Base-by-base conservation (phyloP, 2,329 filamentous ascomycete species). In the Fusarium mangiferae region DNA sequence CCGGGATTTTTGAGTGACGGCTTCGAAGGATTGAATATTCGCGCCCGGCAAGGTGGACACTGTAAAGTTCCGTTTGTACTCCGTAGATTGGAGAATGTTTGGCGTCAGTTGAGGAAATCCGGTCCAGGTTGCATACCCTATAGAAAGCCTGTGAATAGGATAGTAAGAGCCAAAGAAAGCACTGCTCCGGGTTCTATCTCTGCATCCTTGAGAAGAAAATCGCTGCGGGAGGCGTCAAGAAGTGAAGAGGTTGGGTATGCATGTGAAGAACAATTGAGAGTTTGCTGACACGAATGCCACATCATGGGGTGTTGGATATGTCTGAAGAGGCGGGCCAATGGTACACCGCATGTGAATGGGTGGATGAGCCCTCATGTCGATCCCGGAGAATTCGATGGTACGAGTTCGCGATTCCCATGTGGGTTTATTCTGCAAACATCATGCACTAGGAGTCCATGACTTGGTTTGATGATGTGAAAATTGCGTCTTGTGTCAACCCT, bases 361-460 rank as follows among this genome's bases (percentile, higher is more conserved):
- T 62, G 36, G 36, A 54, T 67, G 52, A 65, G 48, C 59, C 28
- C 58, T 59, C 72, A 65, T 74, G 72, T 59, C 59, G 63, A 74
- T 74, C 72, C 59, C 70, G 49, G 70, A 73, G 71, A 72, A 72
- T 73, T 72, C 15, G n/a, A 74, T 74, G 58, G 55, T 45, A 56
- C 48, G 51, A 60, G 41, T 61, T 63, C 51, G 42, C 28, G 30
- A 73, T 59, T 46, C 36, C 54, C 45, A 64, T 68, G 18, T 36
- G 41, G 26, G 36, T 41, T 24, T 30, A 38, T 42, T 22, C 46
- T 44, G 38, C 48, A 33, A 49, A 49, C 41, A 20, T 66, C 41
- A 44, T 57, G 38, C 44, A 44, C 36, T 49, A 70, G 45, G 42
- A 60, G 33, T 46, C 30, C 49, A 70, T 58, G 42, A 60, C 41